phyloP scores from a whole-genome alignment of 345 rosid species.

The Noccaea bulbosa region DNA sequence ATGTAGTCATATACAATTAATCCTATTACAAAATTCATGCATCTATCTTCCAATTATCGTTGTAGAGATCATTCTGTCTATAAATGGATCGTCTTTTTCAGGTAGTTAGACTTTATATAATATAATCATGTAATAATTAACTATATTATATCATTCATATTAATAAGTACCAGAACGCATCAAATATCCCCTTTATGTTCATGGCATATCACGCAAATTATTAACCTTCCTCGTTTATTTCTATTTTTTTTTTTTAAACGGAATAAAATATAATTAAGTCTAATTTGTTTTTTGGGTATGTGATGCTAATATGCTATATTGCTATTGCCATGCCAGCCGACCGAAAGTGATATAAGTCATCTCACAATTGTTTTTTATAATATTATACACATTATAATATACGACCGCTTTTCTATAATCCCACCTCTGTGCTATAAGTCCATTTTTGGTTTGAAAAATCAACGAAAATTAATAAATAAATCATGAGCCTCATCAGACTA shows the following conservation, averaged over 20 bases:
- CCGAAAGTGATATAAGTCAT: conserved; percentile 38
- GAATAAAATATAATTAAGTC: neutral
- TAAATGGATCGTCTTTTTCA: conserved; percentile 3
- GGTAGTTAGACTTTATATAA: conserved; percentile 3
- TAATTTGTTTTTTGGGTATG: conserved; percentile 29
- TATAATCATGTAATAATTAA: neutral
- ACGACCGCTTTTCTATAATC: neutral
- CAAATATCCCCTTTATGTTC: conserved; percentile 19
- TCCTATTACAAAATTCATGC: conserved; percentile 21
- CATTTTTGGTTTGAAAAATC: neutral
- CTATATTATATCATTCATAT: neutral
- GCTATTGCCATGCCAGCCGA: conserved; percentile 35
- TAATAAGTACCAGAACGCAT: conserved; percentile 10
- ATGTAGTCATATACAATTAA: neutral
- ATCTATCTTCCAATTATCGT: conserved; percentile 5
- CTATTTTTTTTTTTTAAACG: neutral
- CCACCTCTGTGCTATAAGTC: conserved; percentile 8
- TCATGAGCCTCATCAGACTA: conserved; percentile 48
- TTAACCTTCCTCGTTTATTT: conserved; percentile 38
- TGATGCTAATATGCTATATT: conserved; percentile 11
- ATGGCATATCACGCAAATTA: conserved; percentile 27
- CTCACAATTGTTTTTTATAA: neutral
- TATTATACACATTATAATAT: neutral
- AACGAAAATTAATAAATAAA: neutral
- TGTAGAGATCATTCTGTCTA: conserved; percentile 24